A percentile compares a stretch with the other conserved stretches of the same genome.
Conservation (phyloP, 306 rosid genomes). For the Cicer yamashitae region DNA sequence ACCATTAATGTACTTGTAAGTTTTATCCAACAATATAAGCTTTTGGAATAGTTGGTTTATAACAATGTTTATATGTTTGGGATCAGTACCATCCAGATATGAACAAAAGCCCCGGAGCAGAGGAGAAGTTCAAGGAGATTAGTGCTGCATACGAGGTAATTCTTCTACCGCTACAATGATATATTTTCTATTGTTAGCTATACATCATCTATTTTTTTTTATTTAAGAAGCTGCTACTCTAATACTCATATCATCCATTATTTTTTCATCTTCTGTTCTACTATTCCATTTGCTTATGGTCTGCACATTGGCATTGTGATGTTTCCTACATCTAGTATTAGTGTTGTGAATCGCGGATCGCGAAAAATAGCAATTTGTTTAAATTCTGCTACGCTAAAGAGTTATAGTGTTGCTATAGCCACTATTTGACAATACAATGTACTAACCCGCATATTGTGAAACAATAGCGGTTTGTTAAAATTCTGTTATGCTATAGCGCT, state of each 20-base stretch:
- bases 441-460: too few relatives aligned
- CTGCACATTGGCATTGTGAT: conserved; percentile 28
- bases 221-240: not conserved
- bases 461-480: too few relatives aligned
- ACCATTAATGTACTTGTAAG: not conserved
- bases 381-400: too few relatives aligned
- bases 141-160: conserved; percentile 97
- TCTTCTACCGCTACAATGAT: conserved; percentile 31
- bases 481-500: too few relatives aligned
- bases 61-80: conserved; percentile 29
- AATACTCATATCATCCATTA: not conserved
- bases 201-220: conserved; percentile 20
- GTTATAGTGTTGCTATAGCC: too few relatives aligned
- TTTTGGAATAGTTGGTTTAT: conserved; percentile 8
- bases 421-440: too few relatives aligned
- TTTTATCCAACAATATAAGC: not conserved
- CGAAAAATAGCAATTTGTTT: too few relatives aligned
- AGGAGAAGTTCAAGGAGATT: conserved; percentile 94
- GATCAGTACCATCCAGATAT: conserved; percentile 93
- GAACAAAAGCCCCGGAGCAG: conserved; percentile 80
- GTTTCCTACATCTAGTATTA: conserved; percentile 8
- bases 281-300: conserved; percentile 26
- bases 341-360: too few relatives aligned
- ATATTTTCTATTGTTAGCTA: conserved; percentile 3
- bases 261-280: conserved; percentile 26